Evolutionary conservation across 2,329 filamentous ascomycete genomes (phyloP).

Genomic region (Colletotrichum cuscutae): DNA sequence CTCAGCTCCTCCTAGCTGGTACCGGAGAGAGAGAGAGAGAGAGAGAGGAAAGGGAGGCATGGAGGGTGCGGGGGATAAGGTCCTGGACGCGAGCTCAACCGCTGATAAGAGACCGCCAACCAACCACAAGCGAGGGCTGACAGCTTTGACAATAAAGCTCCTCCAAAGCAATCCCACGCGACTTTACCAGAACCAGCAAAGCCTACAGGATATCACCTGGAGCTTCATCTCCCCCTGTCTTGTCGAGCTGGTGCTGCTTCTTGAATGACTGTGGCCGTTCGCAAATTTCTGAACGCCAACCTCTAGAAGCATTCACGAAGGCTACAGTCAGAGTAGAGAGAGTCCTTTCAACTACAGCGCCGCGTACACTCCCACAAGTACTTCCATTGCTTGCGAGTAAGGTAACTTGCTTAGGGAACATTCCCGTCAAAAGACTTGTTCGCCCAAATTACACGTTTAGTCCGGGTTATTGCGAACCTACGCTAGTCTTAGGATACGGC

Average conservation of each 20-base stretch:
- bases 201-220: background rate
- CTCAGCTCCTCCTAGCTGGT: background rate
- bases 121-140: conserved; percentile 4
- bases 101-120: conserved; percentile 29
- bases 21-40: background rate
- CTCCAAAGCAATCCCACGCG: conserved; percentile 11
- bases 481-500: background rate
- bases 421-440: background rate
- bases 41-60: no score
- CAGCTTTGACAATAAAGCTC: conserved; percentile 32
- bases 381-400: background rate
- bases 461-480: conserved; percentile 1
- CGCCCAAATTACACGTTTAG: background rate
- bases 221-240: background rate
- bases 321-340: no score
- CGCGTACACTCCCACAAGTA: background rate
- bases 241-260: background rate
- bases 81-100: conserved; percentile 23
- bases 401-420: background rate
- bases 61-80: conserved; percentile 32
- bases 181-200: conserved; percentile 4
- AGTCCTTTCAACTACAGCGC: background rate
- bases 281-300: no score
- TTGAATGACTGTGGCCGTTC: background rate
- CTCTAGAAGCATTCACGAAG: background rate